phyloP scores from a whole-genome alignment of 2,329 filamentous ascomycete species.

The Colletotrichum sp. region DNA sequence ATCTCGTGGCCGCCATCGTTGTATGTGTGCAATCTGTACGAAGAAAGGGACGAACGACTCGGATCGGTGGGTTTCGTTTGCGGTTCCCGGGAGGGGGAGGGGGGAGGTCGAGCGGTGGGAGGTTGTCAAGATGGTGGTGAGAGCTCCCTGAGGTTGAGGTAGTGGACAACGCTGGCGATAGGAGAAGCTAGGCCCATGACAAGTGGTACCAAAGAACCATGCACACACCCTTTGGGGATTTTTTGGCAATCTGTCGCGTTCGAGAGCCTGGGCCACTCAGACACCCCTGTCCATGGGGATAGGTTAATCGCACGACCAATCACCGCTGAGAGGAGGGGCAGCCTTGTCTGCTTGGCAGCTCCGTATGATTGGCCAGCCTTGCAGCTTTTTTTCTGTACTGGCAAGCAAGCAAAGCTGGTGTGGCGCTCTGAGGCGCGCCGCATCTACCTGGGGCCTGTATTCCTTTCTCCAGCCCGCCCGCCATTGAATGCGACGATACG shows the following conservation, averaged over 20 bases:
- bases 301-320: background rate
- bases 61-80: background rate
- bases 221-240: slow-evolving; percentile 6
- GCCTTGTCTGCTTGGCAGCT: background rate
- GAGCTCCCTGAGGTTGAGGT: slow-evolving; percentile 10
- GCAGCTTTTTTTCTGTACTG: slow-evolving; percentile 1
- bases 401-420: background rate
- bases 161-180: slow-evolving; percentile 8
- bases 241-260: slow-evolving; percentile 27
- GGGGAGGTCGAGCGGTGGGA: slow-evolving; percentile 32
- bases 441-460: background rate
- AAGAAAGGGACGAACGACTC: background rate
- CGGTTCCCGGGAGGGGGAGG: slow-evolving; percentile 42
- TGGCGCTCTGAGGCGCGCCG: slow-evolving; percentile 1
- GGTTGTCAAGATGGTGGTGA: slow-evolving; percentile 3
- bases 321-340: background rate
- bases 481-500: slow-evolving; percentile 7
- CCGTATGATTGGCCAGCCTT: slow-evolving; percentile 10
- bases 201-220: slow-evolving; percentile 2
- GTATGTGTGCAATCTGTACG: background rate
- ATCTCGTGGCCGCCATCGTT: slow-evolving; percentile 54
- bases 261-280: slow-evolving; percentile 16
- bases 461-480: background rate
- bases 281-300: background rate
- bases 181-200: slow-evolving; percentile 5